Evolutionary conservation across 2,329 filamentous ascomycete genomes (phyloP), one percentile per base, ranked within the genome.

Genomic region (Beauveria scarabaeidicola): DNA sequence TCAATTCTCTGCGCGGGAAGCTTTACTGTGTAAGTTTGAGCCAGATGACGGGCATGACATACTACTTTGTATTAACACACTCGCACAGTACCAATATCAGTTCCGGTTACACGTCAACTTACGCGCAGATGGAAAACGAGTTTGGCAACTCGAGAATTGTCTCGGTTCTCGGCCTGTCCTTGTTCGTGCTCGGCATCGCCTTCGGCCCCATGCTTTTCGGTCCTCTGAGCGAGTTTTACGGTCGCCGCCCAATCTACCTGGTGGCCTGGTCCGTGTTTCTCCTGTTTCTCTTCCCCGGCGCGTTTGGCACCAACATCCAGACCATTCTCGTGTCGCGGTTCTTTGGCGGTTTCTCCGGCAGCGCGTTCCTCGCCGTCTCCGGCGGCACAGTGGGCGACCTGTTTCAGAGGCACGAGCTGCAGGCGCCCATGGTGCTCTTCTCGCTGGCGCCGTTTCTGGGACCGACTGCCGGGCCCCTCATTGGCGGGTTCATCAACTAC

Each of bases 21-120:
- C 51, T 78, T 94, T 61, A 93, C 90, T 72, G 91, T 96, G 88
- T 92, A 81, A 80, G 89, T 85, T 8, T 3, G 5, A 11, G 1
- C 10, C 8, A 6, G 19, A 17, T 9, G 10, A 19, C n/a, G 21
- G 19, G 19, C 46, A 19, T 21, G 15, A 8, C 5, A 19, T 10
- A 21, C 40, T 5, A 46, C 13, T 55, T 21, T 27, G 6, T 36
- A 36, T 59, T 64, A 60, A 66, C 60, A 27, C 6, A 13, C 11
- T 21, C 15, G 55, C n/a, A 56, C 66, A 91, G 88, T 58, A 96
- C 91, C 9, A 91, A 87, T 69, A 84, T 89, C 1, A 92, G 88
- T 52, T 94, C 91, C n/a, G 85, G 96, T 66, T 96, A 97, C 73
- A 93, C 91, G 0, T 84, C 84, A 13, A 94, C 89, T 0, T 97